Conservation (phyloP, 345 rosid species). For the Clarkia xantiana region DNA sequence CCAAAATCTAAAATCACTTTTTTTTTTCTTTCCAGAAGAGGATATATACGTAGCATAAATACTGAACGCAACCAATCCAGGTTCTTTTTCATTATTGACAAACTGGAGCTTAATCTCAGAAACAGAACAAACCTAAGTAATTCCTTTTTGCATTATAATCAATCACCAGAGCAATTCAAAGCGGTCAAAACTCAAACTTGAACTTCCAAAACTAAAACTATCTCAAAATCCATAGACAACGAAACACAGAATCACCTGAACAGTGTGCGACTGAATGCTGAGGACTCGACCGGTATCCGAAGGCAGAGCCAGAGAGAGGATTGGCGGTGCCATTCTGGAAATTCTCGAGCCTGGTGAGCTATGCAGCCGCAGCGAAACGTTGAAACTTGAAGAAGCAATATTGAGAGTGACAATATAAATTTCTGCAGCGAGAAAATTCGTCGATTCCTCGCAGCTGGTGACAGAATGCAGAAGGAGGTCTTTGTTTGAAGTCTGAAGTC, state of each 20-base stretch:
- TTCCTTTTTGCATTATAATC: background rate
- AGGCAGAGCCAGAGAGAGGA: constrained; percentile 82
- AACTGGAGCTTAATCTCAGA: too few relatives aligned
- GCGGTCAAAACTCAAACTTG: background rate
- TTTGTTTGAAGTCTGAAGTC: too few relatives aligned
- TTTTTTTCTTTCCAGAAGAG: too few relatives aligned
- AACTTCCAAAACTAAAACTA: background rate
- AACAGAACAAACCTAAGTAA: background rate
- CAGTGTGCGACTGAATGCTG: constrained; percentile 96
- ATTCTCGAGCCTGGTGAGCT: constrained; percentile 7
- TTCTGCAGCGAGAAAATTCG: too few relatives aligned
- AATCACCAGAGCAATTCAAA: background rate
- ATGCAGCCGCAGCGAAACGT: background rate
- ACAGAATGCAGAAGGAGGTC: too few relatives aligned
- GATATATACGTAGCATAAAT: too few relatives aligned
- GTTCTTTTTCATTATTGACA: too few relatives aligned
- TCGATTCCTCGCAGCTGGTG: too few relatives aligned
- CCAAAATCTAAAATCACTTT: too few relatives aligned
- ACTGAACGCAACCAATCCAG: too few relatives aligned
- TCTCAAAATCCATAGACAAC: background rate
- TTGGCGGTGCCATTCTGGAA: constrained; percentile 58
- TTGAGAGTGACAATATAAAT: too few relatives aligned
- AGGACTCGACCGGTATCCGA: constrained; percentile 93
- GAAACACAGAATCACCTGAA: constrained; percentile 41
- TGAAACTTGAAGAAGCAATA: too few relatives aligned